Evolutionary conservation across 2,329 filamentous ascomycete genomes (phyloP).

Genomic region (Cordyceps javanica): DNA sequence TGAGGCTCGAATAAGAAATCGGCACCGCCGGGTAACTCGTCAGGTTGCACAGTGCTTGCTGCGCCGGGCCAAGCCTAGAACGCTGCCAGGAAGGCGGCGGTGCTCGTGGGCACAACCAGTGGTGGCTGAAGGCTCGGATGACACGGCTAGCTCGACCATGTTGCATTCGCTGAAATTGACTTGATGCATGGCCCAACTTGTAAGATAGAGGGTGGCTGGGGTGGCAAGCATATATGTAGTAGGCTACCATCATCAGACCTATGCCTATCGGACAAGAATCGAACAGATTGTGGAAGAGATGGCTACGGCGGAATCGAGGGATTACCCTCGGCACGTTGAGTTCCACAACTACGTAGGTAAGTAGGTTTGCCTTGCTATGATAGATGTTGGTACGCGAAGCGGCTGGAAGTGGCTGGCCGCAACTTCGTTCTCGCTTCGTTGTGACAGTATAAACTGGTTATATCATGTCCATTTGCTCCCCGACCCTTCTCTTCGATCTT

Average conservation of each 20-base stretch:
- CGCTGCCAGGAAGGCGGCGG: not conserved
- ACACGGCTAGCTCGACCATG: not conserved
- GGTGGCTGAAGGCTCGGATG: conserved; percentile 7
- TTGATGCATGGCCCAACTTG: not conserved
- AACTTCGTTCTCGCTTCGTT: no score
- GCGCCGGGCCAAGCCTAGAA: not conserved
- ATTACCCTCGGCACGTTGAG: no score
- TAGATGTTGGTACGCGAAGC: not conserved
- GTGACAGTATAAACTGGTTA: not conserved
- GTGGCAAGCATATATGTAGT: not conserved
- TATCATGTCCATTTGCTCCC: no score
- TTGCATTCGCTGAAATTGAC: not conserved
- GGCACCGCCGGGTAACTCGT: not conserved
- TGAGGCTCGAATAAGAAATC: not conserved
- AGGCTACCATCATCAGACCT: no score
- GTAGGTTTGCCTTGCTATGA: no score
- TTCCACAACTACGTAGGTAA: no score
- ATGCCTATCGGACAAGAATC: no score
- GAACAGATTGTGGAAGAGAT: no score
- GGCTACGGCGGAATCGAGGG: no score
- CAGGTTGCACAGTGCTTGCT: not conserved
- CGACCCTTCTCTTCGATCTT: no score
- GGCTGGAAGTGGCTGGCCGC: no score
- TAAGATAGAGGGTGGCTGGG: not conserved
- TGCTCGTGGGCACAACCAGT: not conserved